Conservation (phyloP, 805 yeast genomes). For the Kluyveromyces aestuarii region DNA sequence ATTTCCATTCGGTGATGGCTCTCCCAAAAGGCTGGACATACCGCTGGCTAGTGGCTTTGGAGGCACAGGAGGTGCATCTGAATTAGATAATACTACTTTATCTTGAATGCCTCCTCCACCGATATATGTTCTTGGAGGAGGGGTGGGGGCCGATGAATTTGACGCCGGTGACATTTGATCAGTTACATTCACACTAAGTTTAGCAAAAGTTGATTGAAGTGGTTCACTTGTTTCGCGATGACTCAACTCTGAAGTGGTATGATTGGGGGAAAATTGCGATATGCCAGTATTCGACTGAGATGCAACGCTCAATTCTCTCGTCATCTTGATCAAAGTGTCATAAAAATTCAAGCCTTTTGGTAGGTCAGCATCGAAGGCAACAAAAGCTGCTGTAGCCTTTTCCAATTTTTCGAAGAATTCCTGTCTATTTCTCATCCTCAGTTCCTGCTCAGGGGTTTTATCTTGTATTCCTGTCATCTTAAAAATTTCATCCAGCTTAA, state of each 20-base stretch:
- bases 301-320: constrained; percentile 10
- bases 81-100: not conserved
- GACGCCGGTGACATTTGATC: not conserved
- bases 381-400: constrained; percentile 49
- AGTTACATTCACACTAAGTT: not conserved
- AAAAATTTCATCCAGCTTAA: constrained; percentile 38
- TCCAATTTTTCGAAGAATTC: constrained; percentile 34
- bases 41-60: constrained; percentile 13
- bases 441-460: constrained; percentile 31
- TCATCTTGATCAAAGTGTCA: constrained; percentile 31
- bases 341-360: constrained; percentile 60
- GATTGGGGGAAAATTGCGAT: constrained; percentile 6
- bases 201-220: not conserved
- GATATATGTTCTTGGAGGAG: constrained; percentile 1
- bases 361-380: constrained; percentile 47
- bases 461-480: constrained; percentile 37
- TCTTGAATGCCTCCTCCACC: not conserved
- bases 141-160: constrained; percentile 3
- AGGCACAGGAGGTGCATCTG: constrained; percentile 13
- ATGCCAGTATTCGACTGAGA: not conserved
- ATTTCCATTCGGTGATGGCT: constrained; percentile 8
- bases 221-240: constrained; percentile 2
- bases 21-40: constrained; percentile 4
- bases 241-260: not conserved
- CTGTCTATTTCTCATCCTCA: constrained; percentile 26